These are phyloP conservation scores for Punica granatum DNA, from an alignment of 345 rosid genomes.

Conservation along the genomic window DNA sequence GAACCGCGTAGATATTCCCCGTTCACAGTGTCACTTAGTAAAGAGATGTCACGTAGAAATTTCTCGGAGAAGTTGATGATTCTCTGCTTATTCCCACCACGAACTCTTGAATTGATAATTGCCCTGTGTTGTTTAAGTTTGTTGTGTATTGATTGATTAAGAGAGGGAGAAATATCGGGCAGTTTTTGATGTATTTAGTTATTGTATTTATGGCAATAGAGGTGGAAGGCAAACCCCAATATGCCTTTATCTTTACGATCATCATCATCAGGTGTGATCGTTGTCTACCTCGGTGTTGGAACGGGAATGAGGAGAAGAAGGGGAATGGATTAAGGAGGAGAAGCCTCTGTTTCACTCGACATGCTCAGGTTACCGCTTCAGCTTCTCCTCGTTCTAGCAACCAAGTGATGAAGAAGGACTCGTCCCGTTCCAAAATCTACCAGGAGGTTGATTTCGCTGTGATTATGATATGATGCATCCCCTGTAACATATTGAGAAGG, in stretches of 20 bases:
- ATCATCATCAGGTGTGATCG: conserved; percentile 65
- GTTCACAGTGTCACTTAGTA: background rate
- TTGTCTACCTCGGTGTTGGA: conserved; percentile 41
- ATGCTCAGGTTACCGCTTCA: conserved; percentile 42
- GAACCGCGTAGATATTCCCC: background rate
- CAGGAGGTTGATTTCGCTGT: conserved; percentile 66
- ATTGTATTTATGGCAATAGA: conserved; percentile 16
- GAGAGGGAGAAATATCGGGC: background rate
- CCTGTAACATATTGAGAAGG: background rate
- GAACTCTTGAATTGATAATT: background rate
- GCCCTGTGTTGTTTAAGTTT: background rate
- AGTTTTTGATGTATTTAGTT: conserved; percentile 6
- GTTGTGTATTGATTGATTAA: background rate
- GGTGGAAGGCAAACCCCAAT: conserved; percentile 30
- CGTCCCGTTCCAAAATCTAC: conserved; percentile 45
- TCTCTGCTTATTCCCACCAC: background rate
- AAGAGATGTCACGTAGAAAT: background rate
- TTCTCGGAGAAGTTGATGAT: background rate
- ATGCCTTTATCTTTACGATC: conserved; percentile 55
- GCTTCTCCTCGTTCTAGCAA: conserved; percentile 57
- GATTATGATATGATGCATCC: background rate
- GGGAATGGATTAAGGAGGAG: conserved; percentile 33
- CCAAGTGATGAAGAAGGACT: conserved; percentile 44
- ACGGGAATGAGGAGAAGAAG: conserved; percentile 26
- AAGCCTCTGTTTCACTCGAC: conserved; percentile 19